Conservation (phyloP, 495 filamentous ascomycete species). For the Aspergillus egyptiacus region DNA sequence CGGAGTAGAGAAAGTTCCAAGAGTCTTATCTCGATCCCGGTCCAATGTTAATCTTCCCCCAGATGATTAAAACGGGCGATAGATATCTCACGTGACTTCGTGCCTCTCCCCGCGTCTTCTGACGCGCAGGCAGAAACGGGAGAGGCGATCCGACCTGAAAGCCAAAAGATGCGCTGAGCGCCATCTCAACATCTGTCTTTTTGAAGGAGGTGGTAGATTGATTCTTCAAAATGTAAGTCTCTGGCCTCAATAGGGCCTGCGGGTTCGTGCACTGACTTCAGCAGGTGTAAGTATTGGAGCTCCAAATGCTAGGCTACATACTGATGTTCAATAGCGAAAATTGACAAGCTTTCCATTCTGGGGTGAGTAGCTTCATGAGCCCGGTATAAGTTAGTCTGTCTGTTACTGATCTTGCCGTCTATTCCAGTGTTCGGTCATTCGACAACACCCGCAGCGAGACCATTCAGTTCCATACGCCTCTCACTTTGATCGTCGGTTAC, state of each 20-base stretch:
- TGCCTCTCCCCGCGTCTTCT: slow-evolving; percentile 25
- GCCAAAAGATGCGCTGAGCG: neutral
- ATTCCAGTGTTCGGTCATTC: slow-evolving; percentile 78
- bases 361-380: slow-evolving; percentile 45
- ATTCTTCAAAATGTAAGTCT: neutral
- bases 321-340: slow-evolving; percentile 47
- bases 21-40: neutral
- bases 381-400: neutral
- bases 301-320: neutral
- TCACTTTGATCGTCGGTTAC: slow-evolving; percentile 92
- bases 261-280: neutral
- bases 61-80: neutral
- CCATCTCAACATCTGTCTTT: neutral
- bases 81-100: slow-evolving; percentile 26
- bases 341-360: slow-evolving; percentile 82
- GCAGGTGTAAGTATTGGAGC: slow-evolving; percentile 3
- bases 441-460: slow-evolving; percentile 67
- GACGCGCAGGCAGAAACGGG: slow-evolving; percentile 9
- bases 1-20: too few relatives aligned
- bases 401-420: neutral
- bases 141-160: neutral
- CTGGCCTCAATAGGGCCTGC: neutral
- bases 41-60: too few relatives aligned
- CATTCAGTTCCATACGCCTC: slow-evolving; percentile 83
- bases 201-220: neutral